Evolutionary conservation across 2,329 filamentous ascomycete species (phyloP).

Genomic region (Purpureocillium lavendulum): DNA sequence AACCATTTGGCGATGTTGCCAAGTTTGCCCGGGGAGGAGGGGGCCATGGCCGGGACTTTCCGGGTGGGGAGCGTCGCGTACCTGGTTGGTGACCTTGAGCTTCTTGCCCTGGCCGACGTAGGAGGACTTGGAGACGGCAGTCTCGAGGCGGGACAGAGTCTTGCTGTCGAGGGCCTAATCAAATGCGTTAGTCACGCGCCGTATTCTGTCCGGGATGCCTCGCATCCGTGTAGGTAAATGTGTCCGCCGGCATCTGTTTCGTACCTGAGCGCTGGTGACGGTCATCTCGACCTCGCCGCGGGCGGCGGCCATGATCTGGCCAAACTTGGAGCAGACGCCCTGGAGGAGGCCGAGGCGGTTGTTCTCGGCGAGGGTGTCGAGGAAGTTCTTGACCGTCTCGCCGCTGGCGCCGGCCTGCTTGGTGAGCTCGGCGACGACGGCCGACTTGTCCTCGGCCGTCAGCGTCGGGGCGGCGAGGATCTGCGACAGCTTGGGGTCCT

Average conservation of each 20-base stretch:
- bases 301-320: constrained; percentile 75
- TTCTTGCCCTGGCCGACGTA: constrained; percentile 91
- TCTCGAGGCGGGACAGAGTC: constrained; percentile 79
- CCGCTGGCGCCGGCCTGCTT: constrained; percentile 71
- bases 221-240: too few species aligned
- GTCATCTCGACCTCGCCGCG: constrained; percentile 89
- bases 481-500: constrained; percentile 69
- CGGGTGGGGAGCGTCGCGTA: constrained; percentile 27
- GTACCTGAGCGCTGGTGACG: constrained; percentile 83
- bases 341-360: constrained; percentile 82
- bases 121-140: constrained; percentile 78
- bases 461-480: constrained; percentile 81
- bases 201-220: not conserved
- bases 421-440: constrained; percentile 79
- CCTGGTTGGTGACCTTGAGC: constrained; percentile 92
- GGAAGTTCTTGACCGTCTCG: constrained; percentile 89
- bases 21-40: not conserved
- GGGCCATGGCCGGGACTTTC: not conserved
- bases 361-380: constrained; percentile 85
- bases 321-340: constrained; percentile 82
- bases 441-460: constrained; percentile 67
- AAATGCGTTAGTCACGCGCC: not conserved
- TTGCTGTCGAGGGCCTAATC: constrained; percentile 73
- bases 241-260: constrained; percentile 17
- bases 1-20: too few species aligned